Percentiles rank a stretch among this genome's conserved stretches.
These are phyloP conservation scores for Fusarium odoratissimum DNA, from an alignment of 2,329 filamentous ascomycete species.

Conservation along the genomic window DNA sequence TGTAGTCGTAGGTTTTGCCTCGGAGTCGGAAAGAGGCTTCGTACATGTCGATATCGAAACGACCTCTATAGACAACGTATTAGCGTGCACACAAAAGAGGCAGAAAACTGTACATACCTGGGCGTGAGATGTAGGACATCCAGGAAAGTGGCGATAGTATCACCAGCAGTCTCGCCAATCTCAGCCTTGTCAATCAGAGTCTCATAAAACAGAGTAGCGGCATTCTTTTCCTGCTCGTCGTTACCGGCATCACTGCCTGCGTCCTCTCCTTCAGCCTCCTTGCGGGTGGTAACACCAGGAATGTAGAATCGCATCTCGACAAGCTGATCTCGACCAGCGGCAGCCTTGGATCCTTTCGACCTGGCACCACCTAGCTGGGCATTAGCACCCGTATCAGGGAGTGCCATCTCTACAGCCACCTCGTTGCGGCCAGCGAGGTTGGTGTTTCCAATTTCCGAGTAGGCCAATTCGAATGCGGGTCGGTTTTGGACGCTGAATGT, in stretches of 20 bases:
- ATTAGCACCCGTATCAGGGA: constrained; percentile 80
- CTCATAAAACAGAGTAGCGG: constrained; percentile 97
- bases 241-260: constrained; percentile 68
- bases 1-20: constrained; percentile 99
- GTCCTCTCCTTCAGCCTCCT: constrained; percentile 75
- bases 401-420: constrained; percentile 92
- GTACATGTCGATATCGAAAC: constrained; percentile 99
- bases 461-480: constrained; percentile 95
- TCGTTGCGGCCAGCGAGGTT: constrained; percentile 98
- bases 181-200: constrained; percentile 98
- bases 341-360: constrained; percentile 87
- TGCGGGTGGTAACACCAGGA: constrained; percentile 86
- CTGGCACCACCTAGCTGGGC: constrained; percentile 78
- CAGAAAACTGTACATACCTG: constrained; percentile 63
- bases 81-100: background rate
- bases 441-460: constrained; percentile 97
- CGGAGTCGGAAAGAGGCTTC: constrained; percentile 96
- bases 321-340: constrained; percentile 89
- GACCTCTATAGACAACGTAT: constrained; percentile 72
- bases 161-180: constrained; percentile 98
- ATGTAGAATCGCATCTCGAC: constrained; percentile 99
- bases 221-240: constrained; percentile 82
- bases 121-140: constrained; percentile 97
- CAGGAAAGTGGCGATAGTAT: constrained; percentile 96
- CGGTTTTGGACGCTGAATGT: constrained; percentile 97